Evolutionary conservation across 768 basidiomycete genomes (phyloP).

Genomic region (Boletus rufocinnamomeus): DNA sequence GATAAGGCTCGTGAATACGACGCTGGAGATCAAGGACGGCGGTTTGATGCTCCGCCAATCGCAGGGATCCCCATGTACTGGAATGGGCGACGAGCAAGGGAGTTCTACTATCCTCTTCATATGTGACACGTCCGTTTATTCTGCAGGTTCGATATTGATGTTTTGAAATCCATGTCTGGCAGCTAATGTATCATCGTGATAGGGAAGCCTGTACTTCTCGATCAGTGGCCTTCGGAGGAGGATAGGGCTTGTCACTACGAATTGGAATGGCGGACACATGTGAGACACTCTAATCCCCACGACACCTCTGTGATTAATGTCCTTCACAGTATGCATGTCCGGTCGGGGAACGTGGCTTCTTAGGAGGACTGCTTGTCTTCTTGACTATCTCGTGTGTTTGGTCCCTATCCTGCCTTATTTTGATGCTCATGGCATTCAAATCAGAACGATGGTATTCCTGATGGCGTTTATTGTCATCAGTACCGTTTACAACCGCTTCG

Average conservation of each 20-base stretch:
- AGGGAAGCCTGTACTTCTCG: constrained; percentile 58
- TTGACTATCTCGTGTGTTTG: constrained; percentile 59
- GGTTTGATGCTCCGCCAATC: constrained; percentile 58
- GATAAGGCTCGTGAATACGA: constrained; percentile 52
- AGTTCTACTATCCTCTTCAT: constrained; percentile 76
- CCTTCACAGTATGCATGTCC: constrained; percentile 66
- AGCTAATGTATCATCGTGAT: neutral
- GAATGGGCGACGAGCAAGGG: constrained; percentile 44
- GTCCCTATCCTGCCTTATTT: neutral
- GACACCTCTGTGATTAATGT: neutral
- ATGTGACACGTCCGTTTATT: constrained; percentile 68
- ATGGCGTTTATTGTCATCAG: constrained; percentile 68
- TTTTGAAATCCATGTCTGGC: neutral
- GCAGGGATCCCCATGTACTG: constrained; percentile 64
- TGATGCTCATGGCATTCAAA: neutral
- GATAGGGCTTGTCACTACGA: constrained; percentile 73
- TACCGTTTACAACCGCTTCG: constrained; percentile 76
- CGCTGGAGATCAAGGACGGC: constrained; percentile 53
- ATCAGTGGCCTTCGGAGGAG: constrained; percentile 62
- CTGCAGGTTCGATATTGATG: constrained; percentile 40
- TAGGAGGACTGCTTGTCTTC: constrained; percentile 55
- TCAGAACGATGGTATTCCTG: constrained; percentile 56
- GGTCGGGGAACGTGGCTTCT: constrained; percentile 53
- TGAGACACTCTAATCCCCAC: constrained; percentile 37
- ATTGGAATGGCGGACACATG: constrained; percentile 83